A percentile compares a stretch with the other conserved stretches of the same genome.
These are phyloP conservation scores for Coccomyxa subellipsoidea DNA, from an alignment of 163 green algal species.

Conservation along the genomic window DNA sequence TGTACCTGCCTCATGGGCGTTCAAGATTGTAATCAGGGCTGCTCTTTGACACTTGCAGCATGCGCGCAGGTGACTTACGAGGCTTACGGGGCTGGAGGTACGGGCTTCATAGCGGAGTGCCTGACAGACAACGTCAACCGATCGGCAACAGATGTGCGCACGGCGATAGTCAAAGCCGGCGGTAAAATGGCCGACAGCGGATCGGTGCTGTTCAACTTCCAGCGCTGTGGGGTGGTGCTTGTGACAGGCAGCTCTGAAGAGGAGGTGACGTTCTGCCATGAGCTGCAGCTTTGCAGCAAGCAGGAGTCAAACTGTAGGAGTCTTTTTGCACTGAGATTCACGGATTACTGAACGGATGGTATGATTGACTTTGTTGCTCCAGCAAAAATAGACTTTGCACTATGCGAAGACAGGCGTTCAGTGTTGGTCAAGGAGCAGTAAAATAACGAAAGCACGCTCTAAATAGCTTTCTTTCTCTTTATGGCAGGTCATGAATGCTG, in stretches of 20 bases:
- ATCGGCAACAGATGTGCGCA: slow-evolving; percentile 57
- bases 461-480: background rate
- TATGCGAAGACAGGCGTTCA: too few relatives aligned
- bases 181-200: slow-evolving; percentile 87
- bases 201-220: slow-evolving; percentile 90
- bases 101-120: slow-evolving; percentile 86
- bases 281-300: background rate
- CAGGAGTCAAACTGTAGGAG: too few relatives aligned
- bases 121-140: slow-evolving; percentile 94
- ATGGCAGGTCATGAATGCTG: slow-evolving; percentile 68
- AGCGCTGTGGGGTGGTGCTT: slow-evolving; percentile 48
- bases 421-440: too few relatives aligned
- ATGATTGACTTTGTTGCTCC: too few relatives aligned
- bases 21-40: too few relatives aligned
- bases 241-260: slow-evolving; percentile 31
- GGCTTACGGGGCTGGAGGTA: slow-evolving; percentile 67
- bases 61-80: slow-evolving; percentile 47
- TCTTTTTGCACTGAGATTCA: too few relatives aligned
- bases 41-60: too few relatives aligned
- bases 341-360: too few relatives aligned
- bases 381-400: too few relatives aligned
- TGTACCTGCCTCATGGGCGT: too few relatives aligned
- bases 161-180: slow-evolving; percentile 71
- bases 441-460: too few relatives aligned
- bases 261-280: background rate